Base-by-base conservation (phyloP, 495 filamentous ascomycete species). In the Penicillium odoratum region DNA sequence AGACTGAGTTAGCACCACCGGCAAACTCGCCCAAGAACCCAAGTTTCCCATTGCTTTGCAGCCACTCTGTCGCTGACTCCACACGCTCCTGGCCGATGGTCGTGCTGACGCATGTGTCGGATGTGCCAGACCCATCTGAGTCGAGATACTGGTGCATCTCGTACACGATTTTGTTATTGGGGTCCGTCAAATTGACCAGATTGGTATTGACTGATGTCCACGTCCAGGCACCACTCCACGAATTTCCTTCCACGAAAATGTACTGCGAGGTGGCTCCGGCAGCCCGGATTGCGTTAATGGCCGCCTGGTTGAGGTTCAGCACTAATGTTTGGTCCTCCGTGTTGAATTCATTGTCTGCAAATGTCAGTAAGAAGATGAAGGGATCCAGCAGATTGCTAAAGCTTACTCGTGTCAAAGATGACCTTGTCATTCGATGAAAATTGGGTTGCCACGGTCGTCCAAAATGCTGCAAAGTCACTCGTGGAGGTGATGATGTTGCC, bases 301-400 rank as follows among this genome's bases (percentile, higher is more conserved):
- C 86, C 26, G 85, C 88, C 72, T 90, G 87, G 80, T 89, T 89
- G 49, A 90, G 83, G 60, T 84, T 67, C 34, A 86, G 75, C 43
- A 90, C 87, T 10, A 88, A 83, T 29, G 66, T 71, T 68, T 89
- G 85, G 63, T 85, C 82, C 81, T 88, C 88, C 68, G 84, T 83
- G 68, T 90, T 79, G 73, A 82, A 89, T 69, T 90, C 88, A 69
- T 91, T 91, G 80, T 90, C 88, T 81, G 63, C 83, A 79, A 42
- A 31, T 26, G n/a, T 51, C n/a, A 13, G 29, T 55, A 25, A 38
- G 33, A 25, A 48, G 28, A 29, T 7, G 28, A 48, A 31, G 0
- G 26, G 18, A 11, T 0, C 13, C 46, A 31, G 11, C 74, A 51
- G 25, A 29, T 13, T n/a, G 7, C 11, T 26, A 8, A 18, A 2